Percentiles rank a stretch among this genome's conserved stretches.
Evolutionary conservation across 306 rosid genomes (phyloP).

Genomic region (Begonia fuchsioides): DNA sequence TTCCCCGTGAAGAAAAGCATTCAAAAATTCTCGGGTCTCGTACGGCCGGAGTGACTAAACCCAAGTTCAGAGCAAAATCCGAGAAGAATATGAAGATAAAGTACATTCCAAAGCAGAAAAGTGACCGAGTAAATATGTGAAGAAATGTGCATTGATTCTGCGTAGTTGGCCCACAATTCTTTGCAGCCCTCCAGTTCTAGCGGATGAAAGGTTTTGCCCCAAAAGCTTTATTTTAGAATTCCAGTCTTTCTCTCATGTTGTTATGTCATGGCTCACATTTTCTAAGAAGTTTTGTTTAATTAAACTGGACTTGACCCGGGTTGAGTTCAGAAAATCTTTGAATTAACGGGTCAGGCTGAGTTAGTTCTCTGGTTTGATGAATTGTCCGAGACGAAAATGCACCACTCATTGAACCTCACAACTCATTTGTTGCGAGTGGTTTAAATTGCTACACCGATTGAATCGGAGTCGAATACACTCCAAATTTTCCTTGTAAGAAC

Average conservation of each 20-base stretch:
- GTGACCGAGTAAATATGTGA: conserved; percentile 19
- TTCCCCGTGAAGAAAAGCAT: no score
- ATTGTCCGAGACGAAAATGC: no score
- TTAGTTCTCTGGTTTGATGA: no score
- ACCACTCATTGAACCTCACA: no score
- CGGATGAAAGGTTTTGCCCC: conserved; percentile 32
- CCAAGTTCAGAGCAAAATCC: conserved; percentile 31
- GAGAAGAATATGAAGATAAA: conserved; percentile 37
- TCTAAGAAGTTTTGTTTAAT: no score
- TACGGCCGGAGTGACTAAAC: conserved; percentile 21
- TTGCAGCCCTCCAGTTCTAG: conserved; percentile 52
- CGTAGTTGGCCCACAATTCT: conserved; percentile 21
- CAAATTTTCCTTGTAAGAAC: no score
- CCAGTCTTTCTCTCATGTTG: conserved; percentile 19
- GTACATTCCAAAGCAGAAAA: conserved; percentile 42
- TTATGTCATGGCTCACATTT: not conserved
- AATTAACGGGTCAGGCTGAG: no score
- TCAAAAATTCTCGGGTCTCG: conserved; percentile 13
- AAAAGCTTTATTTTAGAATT: conserved; percentile 17
- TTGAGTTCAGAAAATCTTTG: no score
- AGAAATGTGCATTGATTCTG: conserved; percentile 23
- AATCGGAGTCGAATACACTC: no score
- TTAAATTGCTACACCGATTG: no score
- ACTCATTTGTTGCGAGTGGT: no score
- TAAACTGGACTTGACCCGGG: no score